Conservation (phyloP, 2,329 filamentous ascomycete genomes). For the Calonectria honghensis region DNA sequence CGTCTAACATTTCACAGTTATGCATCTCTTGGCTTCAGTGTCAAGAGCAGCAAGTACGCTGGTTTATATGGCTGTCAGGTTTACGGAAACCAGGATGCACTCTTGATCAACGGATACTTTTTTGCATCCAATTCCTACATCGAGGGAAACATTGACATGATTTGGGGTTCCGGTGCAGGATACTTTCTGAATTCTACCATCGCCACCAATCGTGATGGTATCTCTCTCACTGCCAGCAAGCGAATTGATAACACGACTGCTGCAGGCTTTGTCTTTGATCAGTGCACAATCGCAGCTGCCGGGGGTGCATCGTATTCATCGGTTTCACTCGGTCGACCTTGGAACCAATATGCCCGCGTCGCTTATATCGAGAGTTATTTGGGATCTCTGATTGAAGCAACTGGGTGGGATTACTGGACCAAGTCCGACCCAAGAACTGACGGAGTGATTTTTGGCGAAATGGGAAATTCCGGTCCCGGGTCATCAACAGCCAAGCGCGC, state of each 20-base stretch:
- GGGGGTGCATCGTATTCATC: conserved; percentile 50
- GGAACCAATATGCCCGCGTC: conserved; percentile 50
- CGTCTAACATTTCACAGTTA: conserved; percentile 55
- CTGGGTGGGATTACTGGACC: conserved; percentile 50
- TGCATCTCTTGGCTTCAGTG: conserved; percentile 67
- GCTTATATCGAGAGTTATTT: conserved; percentile 49
- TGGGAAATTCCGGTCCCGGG: conserved; percentile 47
- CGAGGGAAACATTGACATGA: conserved; percentile 70
- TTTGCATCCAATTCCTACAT: conserved; percentile 67
- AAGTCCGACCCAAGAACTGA: conserved; percentile 48
- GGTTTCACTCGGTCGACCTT: conserved; percentile 49
- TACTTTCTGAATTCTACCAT: conserved; percentile 64
- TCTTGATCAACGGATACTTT: conserved; percentile 68
- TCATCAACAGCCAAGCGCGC: conserved; percentile 46
- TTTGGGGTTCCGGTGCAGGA: conserved; percentile 63
- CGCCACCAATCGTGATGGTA: conserved; percentile 55
- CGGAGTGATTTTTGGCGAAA: conserved; percentile 49
- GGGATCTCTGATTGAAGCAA: conserved; percentile 36
- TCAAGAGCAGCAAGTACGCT: conserved; percentile 60
- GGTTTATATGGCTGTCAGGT: conserved; percentile 65
- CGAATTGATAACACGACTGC: conserved; percentile 60
- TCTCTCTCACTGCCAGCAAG: conserved; percentile 61
- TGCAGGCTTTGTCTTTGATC: conserved; percentile 60
- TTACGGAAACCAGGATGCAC: conserved; percentile 69
- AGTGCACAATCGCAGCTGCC: conserved; percentile 57